Base-by-base conservation (phyloP, 1,284 basidiomycete species). In the Sporisorium iseilematis-ciliati region DNA sequence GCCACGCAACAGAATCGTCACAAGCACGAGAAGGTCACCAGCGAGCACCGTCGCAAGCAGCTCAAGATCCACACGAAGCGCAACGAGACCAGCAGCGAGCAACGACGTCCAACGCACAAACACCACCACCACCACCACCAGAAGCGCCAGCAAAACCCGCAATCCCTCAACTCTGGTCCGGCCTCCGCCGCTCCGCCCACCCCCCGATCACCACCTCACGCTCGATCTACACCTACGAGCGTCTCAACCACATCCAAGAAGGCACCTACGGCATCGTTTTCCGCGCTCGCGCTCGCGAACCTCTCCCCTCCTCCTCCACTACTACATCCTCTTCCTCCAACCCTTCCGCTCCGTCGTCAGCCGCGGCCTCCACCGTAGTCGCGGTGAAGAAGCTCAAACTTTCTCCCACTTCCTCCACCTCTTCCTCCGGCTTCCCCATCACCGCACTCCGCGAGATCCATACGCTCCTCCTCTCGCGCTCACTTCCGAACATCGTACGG, bases 211-310 rank as follows among this genome's bases (percentile, higher is more conserved):
- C 50, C 5, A 54, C 75, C 2, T 83, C 82, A 11, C 65, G 78
- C 4, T 81, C 81, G 20, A 77, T 85, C 23, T 73, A 75, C 42
- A 52, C 42, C 48, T 85, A 80, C 45, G 79, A 85, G 57, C 69
- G 78, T 14, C 88, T 99, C 41, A 99, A 99, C 86, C 94, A 97
- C 80, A 99, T 99, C 81, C 97, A 99, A 86, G 97, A 99, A 87
- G 97, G 97, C 1, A 95, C 95, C 0, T 99, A 99, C 82, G 97
- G 97, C 18, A 91, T 99, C 46, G 97, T 99, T 14, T 99, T 95
- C 80, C 91, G 97, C 21, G 97, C 97, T 7, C 89, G 91, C 72
- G 38, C 62, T 12, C 61, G 69, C 25, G 65, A 50, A 4, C n/a
- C 52, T 33, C 40, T 29, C 16, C 38, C 42, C n/a, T 26, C 52